These are phyloP conservation scores for Endocalyx cinctus DNA, from an alignment of 2,329 filamentous ascomycete species.

Conservation along the genomic window DNA sequence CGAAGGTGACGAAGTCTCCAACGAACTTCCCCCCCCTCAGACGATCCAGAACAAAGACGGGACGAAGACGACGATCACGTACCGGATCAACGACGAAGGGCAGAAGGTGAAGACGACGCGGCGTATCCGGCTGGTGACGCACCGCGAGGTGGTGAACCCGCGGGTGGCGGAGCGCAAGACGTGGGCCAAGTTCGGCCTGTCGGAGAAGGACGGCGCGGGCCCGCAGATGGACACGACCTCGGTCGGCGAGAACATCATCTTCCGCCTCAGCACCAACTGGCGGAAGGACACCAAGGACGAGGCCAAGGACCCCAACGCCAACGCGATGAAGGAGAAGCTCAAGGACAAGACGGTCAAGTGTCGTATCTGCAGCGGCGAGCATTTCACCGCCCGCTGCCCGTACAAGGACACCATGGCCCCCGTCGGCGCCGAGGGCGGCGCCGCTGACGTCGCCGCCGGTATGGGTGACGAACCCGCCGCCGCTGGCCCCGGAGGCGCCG, in stretches of 20 bases:
- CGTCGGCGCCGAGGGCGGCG: constrained; percentile 54
- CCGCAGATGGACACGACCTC: constrained; percentile 87
- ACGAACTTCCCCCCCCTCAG: constrained; percentile 75
- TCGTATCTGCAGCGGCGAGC: constrained; percentile 96
- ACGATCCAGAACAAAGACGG: constrained; percentile 97
- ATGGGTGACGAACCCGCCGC: constrained; percentile 44
- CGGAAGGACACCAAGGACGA: constrained; percentile 83
- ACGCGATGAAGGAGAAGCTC: constrained; percentile 73
- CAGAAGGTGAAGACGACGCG: constrained; percentile 97
- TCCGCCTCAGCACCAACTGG: constrained; percentile 91
- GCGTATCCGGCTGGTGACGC: constrained; percentile 85
- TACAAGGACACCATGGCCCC: constrained; percentile 99
- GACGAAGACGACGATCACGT: constrained; percentile 91
- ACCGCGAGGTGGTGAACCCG: constrained; percentile 93
- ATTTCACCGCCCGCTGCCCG: constrained; percentile 98
- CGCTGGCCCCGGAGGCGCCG: constrained; percentile 46
- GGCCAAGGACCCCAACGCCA: constrained; percentile 67
- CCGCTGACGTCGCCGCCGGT: constrained; percentile 51
- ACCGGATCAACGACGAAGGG: constrained; percentile 84
- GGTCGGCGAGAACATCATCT: constrained; percentile 96
- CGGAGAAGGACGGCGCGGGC: constrained; percentile 77
- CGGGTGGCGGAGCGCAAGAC: constrained; percentile 90
- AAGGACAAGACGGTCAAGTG: constrained; percentile 99
- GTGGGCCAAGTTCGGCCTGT: constrained; percentile 89
- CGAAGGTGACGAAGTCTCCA: constrained; percentile 69